Conservation (phyloP, 208 protist genomes). For the Perkinsela sp. region DNA sequence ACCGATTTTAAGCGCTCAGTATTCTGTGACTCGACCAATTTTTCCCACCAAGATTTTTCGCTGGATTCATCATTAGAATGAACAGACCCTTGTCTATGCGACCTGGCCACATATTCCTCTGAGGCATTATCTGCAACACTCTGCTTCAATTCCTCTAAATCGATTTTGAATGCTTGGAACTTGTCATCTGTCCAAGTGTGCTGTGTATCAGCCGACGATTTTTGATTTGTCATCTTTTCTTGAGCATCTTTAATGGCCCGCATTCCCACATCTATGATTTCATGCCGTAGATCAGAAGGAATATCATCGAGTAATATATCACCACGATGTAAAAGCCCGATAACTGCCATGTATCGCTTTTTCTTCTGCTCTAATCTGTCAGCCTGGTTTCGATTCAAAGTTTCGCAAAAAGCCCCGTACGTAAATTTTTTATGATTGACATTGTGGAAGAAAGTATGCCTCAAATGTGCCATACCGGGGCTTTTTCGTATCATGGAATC, state of each 20-base stretch:
- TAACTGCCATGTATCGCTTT: constrained; percentile 54
- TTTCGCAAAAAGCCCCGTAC: constrained; percentile 26
- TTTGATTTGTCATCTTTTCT: neutral
- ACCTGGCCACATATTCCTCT: too few relatives aligned
- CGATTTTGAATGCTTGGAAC: neutral
- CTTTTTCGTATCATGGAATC: constrained; percentile 21
- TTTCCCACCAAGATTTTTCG: constrained; percentile 42
- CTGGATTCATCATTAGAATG: neutral
- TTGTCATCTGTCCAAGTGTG: neutral
- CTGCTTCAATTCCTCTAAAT: neutral
- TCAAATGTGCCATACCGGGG: constrained; percentile 6
- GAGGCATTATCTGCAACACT: too few relatives aligned
- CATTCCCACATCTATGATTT: neutral
- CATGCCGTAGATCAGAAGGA: neutral
- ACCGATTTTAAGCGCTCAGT: constrained; percentile 15
- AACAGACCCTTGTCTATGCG: too few relatives aligned
- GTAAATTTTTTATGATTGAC: constrained; percentile 16
- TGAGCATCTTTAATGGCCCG: neutral
- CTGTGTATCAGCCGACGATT: neutral
- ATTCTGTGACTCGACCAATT: constrained; percentile 32
- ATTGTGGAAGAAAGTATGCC: constrained; percentile 44
- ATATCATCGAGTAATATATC: constrained; percentile 24
- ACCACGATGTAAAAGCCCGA: constrained; percentile 31
- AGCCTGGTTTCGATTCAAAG: constrained; percentile 25
- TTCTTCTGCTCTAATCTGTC: constrained; percentile 49